phyloP scores from a whole-genome alignment of 345 rosid species.

The Syzygium oleosum region DNA sequence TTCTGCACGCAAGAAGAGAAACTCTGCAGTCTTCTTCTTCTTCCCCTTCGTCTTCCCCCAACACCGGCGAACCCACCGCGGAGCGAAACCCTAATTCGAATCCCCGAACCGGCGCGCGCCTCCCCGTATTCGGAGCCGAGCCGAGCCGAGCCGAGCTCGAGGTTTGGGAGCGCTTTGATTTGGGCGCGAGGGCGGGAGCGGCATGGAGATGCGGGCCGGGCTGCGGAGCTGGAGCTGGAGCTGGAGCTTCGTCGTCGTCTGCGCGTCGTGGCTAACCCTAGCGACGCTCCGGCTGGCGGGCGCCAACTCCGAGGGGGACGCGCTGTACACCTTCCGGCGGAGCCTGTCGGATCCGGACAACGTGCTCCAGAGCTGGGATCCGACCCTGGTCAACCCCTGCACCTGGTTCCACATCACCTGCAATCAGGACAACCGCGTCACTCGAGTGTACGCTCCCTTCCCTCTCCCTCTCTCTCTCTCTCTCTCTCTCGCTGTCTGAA shows the following conservation, averaged over 20 bases:
- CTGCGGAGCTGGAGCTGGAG: constrained; percentile 9
- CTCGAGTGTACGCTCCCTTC: constrained; percentile 53
- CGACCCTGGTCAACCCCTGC: constrained; percentile 89
- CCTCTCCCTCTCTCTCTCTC: not conserved
- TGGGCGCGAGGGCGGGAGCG: not conserved
- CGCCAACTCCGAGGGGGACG: constrained; percentile 88
- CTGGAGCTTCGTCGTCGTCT: too few species aligned
- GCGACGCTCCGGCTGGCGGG: constrained; percentile 17
- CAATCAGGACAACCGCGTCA: constrained; percentile 80
- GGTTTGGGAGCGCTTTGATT: not conserved
- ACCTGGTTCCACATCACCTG: constrained; percentile 99
- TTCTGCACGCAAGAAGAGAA: not conserved
- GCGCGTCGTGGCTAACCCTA: constrained; percentile 16
- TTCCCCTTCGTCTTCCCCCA: not conserved
- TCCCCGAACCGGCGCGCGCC: not conserved
- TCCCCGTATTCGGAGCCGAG: not conserved
- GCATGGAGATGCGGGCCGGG: constrained; percentile 7
- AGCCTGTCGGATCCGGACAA: constrained; percentile 75
- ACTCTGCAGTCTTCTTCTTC: not conserved
- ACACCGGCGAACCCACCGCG: not conserved
- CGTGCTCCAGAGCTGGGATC: constrained; percentile 99
- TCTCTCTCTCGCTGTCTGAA: not conserved
- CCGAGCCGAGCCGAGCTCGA: not conserved
- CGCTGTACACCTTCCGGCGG: constrained; percentile 58
- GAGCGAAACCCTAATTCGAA: not conserved